phyloP scores from a whole-genome alignment of 441 rosid species.

The Adansonia madagascariensis region DNA sequence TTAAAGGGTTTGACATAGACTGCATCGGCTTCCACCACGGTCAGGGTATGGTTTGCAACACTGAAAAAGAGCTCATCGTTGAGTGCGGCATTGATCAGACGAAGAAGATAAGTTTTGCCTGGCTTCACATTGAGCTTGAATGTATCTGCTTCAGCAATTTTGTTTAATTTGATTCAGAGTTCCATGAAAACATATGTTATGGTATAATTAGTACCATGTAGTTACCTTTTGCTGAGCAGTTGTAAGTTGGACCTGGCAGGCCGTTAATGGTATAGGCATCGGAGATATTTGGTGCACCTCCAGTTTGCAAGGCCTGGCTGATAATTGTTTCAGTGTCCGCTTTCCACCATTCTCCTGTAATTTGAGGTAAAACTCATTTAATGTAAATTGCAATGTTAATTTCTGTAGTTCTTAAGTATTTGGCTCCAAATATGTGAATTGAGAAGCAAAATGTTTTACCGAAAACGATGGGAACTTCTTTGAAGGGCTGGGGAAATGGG shows the following conservation, averaged over 20 bases:
- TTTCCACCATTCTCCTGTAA: constrained; percentile 76
- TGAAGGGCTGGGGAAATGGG: constrained; percentile 66
- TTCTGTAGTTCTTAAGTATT: not conserved
- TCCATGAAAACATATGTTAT: not conserved
- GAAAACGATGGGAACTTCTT: constrained; percentile 59
- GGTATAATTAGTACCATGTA: not conserved
- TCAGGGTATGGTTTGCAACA: constrained; percentile 63
- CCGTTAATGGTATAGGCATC: constrained; percentile 78
- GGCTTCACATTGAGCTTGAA: constrained; percentile 52
- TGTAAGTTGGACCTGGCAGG: constrained; percentile 73
- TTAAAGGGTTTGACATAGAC: constrained; percentile 67
- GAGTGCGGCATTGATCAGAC: constrained; percentile 55
- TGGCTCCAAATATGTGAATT: not conserved
- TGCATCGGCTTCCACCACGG: constrained; percentile 75
- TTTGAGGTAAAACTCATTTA: not conserved
- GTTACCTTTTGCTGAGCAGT: constrained; percentile 66
- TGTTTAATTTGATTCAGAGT: not conserved
- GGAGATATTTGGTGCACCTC: constrained; percentile 66
- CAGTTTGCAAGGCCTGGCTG: constrained; percentile 62
- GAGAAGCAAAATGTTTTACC: constrained; percentile 38
- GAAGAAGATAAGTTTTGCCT: constrained; percentile 51
- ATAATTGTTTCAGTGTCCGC: constrained; percentile 62
- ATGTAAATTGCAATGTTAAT: not conserved
- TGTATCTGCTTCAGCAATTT: constrained; percentile 40
- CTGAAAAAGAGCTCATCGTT: constrained; percentile 69